Base-by-base conservation (phyloP, 768 basidiomycete species). In the Trametes gibbosa region DNA sequence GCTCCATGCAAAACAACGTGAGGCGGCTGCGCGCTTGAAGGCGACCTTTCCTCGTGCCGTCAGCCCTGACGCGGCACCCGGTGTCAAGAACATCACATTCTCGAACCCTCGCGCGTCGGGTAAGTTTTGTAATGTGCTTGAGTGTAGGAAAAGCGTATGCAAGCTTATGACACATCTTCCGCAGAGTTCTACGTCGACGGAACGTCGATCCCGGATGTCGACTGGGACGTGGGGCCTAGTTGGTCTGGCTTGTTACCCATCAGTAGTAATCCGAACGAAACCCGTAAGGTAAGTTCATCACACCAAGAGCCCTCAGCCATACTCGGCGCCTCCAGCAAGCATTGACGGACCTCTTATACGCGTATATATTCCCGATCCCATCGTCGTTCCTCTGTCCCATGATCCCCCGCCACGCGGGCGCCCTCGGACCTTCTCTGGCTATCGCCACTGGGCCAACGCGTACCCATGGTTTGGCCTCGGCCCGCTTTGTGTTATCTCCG, bases 161-260 rank as follows among this genome's bases (percentile, higher is more conserved):
- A 35, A 35, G 14, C 34, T 7, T 35, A 14, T 7, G 34, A 35
- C 6, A 6, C 14, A 35, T 7, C 34, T 35, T 35, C 16, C 41
- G 1, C 57, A 87, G 87, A 85, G 64, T 90, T 89, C 68, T 89
- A 76, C 65, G 89, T 91, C n/a, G 75, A 89, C 62, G 89, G 89
- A 1, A 77, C 72, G 46, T 74, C 71, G 27, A 83, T 91, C 42
- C 89, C 89, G 6, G 75, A 84, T 43, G 84, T 90, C 23, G 77
- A 85, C 64, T 90, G 86, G 63, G 87, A 90, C 63, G 76, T 89
- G 29, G 89, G 89, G 2, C 85, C 87, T 2, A 87, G 85, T 63
- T 90, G 87, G 86, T 74, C 87, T 3, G 89, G 89, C 5, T 73
- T 91, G 24, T 66, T 91, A 51, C 89, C 89, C 2, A 90, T 91